Evolutionary conservation across 108 stramenopile genomes (phyloP).

Genomic region (Hondaea fermentalgiana): DNA sequence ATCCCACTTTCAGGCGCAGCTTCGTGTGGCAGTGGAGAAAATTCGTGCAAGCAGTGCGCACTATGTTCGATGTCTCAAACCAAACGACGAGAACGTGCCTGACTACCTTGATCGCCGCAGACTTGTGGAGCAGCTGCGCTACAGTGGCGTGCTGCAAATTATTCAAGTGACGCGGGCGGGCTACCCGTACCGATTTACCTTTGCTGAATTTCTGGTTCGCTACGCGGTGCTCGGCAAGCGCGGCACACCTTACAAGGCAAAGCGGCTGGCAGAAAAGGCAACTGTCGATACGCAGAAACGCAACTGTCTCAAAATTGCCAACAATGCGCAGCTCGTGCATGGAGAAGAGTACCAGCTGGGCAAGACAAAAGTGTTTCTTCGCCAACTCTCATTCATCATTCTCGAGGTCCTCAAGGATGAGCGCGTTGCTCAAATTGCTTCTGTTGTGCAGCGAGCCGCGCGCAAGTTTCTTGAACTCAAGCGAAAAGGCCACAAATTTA

Average conservation of each 20-base stretch:
- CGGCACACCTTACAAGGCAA: background rate
- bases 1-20: conserved; percentile 74
- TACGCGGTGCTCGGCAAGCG: background rate
- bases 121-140: background rate
- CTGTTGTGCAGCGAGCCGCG: background rate
- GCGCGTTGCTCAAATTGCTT: background rate
- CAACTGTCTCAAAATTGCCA: background rate
- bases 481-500: background rate
- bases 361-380: background rate
- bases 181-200: conserved; percentile 12
- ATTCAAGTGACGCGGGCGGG: background rate
- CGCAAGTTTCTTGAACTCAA: background rate
- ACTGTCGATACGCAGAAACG: background rate
- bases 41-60: conserved; percentile 81
- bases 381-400: background rate
- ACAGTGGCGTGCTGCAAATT: conserved; percentile 14
- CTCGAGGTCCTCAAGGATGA: background rate
- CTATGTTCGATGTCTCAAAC: conserved; percentile 96
- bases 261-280: background rate
- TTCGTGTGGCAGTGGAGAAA: conserved; percentile 63
- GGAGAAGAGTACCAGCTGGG: background rate
- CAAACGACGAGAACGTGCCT: conserved; percentile 56
- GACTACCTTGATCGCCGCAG: background rate
- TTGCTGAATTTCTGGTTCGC: background rate
- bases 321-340: conserved; percentile 7